Evolutionary conservation across 2,329 filamentous ascomycete species (phyloP).

Genomic region (Penicillium sp.): DNA sequence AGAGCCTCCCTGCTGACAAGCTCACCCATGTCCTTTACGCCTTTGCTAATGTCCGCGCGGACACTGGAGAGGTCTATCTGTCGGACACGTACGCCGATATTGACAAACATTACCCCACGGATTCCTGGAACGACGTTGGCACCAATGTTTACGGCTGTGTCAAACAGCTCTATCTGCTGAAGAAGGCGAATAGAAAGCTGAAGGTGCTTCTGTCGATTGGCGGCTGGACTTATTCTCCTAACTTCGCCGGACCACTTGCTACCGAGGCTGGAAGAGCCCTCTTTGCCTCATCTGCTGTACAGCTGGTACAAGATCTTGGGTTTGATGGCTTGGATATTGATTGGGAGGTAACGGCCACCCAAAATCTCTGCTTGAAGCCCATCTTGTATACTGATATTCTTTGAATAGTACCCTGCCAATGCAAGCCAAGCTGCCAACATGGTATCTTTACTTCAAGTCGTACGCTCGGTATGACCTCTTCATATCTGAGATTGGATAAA

Average conservation of each 20-base stretch:
- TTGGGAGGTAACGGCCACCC: constrained; percentile 36
- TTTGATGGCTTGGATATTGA: constrained; percentile 57
- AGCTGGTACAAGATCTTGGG: constrained; percentile 76
- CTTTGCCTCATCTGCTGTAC: constrained; percentile 72
- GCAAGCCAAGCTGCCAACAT: constrained; percentile 36
- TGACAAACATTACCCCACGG: constrained; percentile 68
- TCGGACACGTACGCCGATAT: constrained; percentile 69
- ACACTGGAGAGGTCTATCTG: constrained; percentile 70
- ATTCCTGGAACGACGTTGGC: constrained; percentile 69
- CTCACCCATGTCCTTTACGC: constrained; percentile 91
- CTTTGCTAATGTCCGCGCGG: constrained; percentile 78
- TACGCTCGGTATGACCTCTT: constrained; percentile 14
- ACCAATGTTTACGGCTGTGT: constrained; percentile 74
- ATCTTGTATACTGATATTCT: background rate
- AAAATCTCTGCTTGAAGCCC: background rate
- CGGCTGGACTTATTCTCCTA: constrained; percentile 76
- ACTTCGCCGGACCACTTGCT: constrained; percentile 71
- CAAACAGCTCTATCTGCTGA: constrained; percentile 74
- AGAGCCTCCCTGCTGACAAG: constrained; percentile 75
- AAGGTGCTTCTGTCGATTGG: constrained; percentile 82
- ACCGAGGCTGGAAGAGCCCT: constrained; percentile 60
- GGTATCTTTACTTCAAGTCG: constrained; percentile 35
- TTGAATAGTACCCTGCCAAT: constrained; percentile 32
- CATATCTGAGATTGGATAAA: background rate
- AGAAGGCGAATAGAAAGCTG: constrained; percentile 72